Percentiles rank a stretch among this genome's conserved stretches.
Evolutionary conservation across 2,329 filamentous ascomycete genomes (phyloP).

Genomic region (Exserohilum rostratum): DNA sequence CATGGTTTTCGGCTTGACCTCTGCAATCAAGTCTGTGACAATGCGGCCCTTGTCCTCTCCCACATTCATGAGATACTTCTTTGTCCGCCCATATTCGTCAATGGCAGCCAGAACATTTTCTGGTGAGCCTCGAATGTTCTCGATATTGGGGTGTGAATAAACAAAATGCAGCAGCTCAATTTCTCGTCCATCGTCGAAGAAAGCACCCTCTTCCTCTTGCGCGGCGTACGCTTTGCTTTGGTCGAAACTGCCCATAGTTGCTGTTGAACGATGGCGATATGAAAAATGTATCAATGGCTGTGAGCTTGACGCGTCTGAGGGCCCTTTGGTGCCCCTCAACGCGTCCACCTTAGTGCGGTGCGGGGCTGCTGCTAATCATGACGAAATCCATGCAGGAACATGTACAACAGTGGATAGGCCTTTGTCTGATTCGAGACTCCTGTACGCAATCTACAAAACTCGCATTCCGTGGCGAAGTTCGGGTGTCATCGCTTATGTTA

Average conservation of each 20-base stretch:
- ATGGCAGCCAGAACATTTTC: constrained; percentile 69
- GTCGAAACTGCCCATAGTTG: constrained; percentile 43
- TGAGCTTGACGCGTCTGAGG: constrained; percentile 29
- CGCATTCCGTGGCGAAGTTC: constrained; percentile 13
- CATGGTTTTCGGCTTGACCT: constrained; percentile 71
- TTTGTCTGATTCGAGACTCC: constrained; percentile 7
- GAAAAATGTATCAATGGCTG: constrained; percentile 15
- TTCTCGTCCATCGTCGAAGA: constrained; percentile 73
- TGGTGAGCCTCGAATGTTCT: constrained; percentile 69
- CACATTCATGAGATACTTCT: constrained; percentile 81
- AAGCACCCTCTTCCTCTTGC: constrained; percentile 52
- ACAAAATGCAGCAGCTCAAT: constrained; percentile 74
- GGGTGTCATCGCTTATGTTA: constrained; percentile 31
- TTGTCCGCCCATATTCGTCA: constrained; percentile 69
- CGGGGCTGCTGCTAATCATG: constrained; percentile 31
- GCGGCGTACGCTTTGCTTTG: constrained; percentile 55
- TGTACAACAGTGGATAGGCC: constrained; percentile 6
- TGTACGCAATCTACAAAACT: constrained; percentile 2
- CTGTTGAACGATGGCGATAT: constrained; percentile 17
- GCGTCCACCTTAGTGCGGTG: constrained; percentile 37
- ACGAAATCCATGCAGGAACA: constrained; percentile 28
- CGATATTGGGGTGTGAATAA: constrained; percentile 65
- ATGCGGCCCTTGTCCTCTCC: constrained; percentile 76
- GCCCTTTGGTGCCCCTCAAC: constrained; percentile 27
- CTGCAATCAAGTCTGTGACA: constrained; percentile 69